These are phyloP conservation scores for Eragrostis curvula DNA, from an alignment of 176 grass and related monocot species.

Conservation along the genomic window DNA sequence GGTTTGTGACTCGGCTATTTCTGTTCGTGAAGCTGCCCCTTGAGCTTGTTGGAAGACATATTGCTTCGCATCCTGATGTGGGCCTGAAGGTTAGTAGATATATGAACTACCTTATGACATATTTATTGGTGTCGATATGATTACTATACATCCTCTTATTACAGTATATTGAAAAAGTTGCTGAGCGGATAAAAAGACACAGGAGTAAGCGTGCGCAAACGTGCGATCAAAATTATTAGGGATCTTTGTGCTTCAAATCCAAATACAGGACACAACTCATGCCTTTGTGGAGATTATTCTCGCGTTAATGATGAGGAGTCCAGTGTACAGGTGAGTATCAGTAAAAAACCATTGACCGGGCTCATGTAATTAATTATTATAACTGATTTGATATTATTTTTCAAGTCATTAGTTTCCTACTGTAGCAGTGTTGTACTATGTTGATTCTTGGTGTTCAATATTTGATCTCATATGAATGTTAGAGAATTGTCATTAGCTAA, in stretches of 20 bases:
- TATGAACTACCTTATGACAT: slow-evolving; percentile 32
- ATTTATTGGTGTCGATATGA: slow-evolving; percentile 31
- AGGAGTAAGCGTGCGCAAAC: slow-evolving; percentile 98
- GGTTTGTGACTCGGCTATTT: slow-evolving; percentile 99
- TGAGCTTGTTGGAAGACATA: slow-evolving; percentile 98
- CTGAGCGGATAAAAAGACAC: slow-evolving; percentile 98
- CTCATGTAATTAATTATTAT: slow-evolving; percentile 21
- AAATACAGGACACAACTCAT: slow-evolving; percentile 60
- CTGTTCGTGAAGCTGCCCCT: slow-evolving; percentile 99
- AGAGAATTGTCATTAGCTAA: slow-evolving; percentile 29
- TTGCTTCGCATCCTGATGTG: slow-evolving; percentile 98
- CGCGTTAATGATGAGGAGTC: slow-evolving; percentile 99
- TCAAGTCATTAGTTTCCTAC: slow-evolving; percentile 6
- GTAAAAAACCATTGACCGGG: not conserved
- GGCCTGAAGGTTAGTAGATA: slow-evolving; percentile 82
- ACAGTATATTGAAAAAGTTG: slow-evolving; percentile 99
- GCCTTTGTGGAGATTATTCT: slow-evolving; percentile 99
- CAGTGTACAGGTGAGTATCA: slow-evolving; percentile 89
- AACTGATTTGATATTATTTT: slow-evolving; percentile 24
- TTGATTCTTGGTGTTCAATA: slow-evolving; percentile 9
- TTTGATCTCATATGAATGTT: not conserved
- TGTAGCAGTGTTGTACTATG: not conserved
- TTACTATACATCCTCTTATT: slow-evolving; percentile 34
- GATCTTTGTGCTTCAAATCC: slow-evolving; percentile 93
- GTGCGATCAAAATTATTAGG: slow-evolving; percentile 96